A percentile compares a stretch with the other conserved stretches of the same genome.
Conservation (phyloP, 106 monocot genomes). For the Dendrobium chrysotoxum region DNA sequence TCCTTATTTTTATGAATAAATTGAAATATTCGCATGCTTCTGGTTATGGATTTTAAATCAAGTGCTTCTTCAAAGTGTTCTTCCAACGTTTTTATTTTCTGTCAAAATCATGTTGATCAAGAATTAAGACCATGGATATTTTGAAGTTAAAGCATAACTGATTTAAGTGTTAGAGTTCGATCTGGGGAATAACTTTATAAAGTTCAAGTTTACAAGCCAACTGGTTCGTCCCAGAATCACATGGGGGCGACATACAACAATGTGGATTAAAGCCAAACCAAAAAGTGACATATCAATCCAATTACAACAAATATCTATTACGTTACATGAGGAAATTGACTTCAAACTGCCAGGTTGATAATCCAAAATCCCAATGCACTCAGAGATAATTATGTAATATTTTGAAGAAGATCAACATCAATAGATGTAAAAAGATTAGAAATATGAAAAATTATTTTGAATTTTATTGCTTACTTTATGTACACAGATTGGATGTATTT, state of each 20-base stretch:
- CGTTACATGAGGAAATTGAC: background rate
- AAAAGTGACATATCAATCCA: background rate
- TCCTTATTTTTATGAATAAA: background rate
- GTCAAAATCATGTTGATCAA: background rate
- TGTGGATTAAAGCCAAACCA: background rate
- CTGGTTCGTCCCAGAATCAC: background rate
- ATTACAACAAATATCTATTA: too few relatives aligned
- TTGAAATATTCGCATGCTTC: background rate
- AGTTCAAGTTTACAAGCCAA: slow-evolving; percentile 1
- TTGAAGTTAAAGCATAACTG: background rate
- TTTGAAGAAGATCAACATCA: too few relatives aligned
- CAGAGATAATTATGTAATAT: background rate
- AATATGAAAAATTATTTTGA: too few relatives aligned
- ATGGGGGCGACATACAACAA: background rate
- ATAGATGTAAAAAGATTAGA: too few relatives aligned
- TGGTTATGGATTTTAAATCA: background rate
- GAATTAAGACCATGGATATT: background rate
- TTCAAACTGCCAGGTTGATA: background rate
- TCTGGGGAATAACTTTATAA: background rate
- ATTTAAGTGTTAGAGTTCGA: background rate
- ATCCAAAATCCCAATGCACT: background rate
- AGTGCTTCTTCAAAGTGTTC: background rate
- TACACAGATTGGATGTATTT: too few relatives aligned
- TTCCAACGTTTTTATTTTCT: background rate
- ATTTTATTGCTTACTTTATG: too few relatives aligned